Percentiles rank a stretch among this genome's conserved stretches.
Evolutionary conservation across 352 stramenopile genomes (phyloP).

Genomic region (Phytophthora citrophthora): DNA sequence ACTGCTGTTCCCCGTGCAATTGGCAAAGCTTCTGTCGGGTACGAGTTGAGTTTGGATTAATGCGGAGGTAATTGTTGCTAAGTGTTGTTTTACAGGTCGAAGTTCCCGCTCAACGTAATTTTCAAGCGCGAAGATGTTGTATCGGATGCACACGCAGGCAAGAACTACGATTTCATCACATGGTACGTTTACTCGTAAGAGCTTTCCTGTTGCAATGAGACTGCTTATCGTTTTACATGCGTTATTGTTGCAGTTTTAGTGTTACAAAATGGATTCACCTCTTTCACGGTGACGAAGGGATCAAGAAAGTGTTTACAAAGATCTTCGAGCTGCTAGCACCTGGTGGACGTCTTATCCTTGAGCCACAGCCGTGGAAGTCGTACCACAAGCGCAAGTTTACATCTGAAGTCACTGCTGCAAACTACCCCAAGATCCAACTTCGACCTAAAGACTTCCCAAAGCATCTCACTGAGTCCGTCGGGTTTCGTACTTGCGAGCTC

Average conservation of each 20-base stretch:
- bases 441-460: conserved; percentile 78
- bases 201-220: background rate
- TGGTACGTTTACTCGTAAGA: conserved; percentile 45
- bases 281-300: conserved; percentile 84
- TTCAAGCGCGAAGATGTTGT: conserved; percentile 86
- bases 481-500: conserved; percentile 73
- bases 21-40: conserved; percentile 62
- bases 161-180: conserved; percentile 81
- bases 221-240: conserved; percentile 2
- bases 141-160: conserved; percentile 59
- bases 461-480: conserved; percentile 60
- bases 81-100: conserved; percentile 31
- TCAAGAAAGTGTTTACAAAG: conserved; percentile 76
- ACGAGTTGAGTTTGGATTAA: conserved; percentile 19
- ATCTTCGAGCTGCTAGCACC: conserved; percentile 70
- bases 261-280: conserved; percentile 94
- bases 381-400: conserved; percentile 90
- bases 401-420: conserved; percentile 69
- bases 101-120: conserved; percentile 80
- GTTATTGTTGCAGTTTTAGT: conserved; percentile 63
- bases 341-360: conserved; percentile 78
- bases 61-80: background rate
- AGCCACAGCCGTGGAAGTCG: conserved; percentile 89
- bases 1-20: conserved; percentile 43
- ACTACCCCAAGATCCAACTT: conserved; percentile 76